A percentile compares a stretch with the other conserved stretches of the same genome.
Conservation (phyloP, 345 rosid genomes). For the Brassica incana region DNA sequence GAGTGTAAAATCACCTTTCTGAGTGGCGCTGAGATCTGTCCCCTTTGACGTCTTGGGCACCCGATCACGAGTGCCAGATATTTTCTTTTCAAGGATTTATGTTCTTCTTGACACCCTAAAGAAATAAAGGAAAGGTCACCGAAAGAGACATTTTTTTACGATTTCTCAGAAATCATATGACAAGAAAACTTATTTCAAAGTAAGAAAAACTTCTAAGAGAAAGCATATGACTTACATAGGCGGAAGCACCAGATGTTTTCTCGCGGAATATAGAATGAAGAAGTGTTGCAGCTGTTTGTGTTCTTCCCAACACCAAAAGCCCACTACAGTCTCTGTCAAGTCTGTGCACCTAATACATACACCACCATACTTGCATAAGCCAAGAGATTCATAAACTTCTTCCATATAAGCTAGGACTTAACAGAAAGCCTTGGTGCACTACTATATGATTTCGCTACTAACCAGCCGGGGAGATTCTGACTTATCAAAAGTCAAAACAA, state of each 20-base stretch:
- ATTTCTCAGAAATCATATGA: neutral
- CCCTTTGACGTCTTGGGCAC: conserved; percentile 59
- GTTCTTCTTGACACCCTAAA: conserved; percentile 52
- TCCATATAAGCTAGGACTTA: neutral
- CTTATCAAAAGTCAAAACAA: conserved; percentile 62
- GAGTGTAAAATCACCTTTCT: conserved; percentile 60
- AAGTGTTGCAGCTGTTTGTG: conserved; percentile 67
- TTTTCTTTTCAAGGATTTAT: conserved; percentile 56
- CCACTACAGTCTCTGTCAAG: conserved; percentile 96
- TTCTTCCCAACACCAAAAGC: conserved; percentile 92
- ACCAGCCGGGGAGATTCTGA: conserved; percentile 84
- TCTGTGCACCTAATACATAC: conserved; percentile 73
- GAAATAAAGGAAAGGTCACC: neutral
- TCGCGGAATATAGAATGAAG: conserved; percentile 87
- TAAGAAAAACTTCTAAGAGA: neutral
- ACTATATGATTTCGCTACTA: conserved; percentile 35
- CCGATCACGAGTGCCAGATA: conserved; percentile 94
- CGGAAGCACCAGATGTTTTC: conserved; percentile 75
- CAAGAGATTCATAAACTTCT: neutral
- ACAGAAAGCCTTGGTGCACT: neutral
- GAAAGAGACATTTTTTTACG: neutral
- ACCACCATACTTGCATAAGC: conserved; percentile 19
- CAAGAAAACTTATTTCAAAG: conserved; percentile 18
- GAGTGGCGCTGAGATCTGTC: conserved; percentile 72
- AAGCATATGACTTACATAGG: conserved; percentile 44